Conservation (phyloP, 176 grass and related monocot species). For the Musa itinerans region DNA sequence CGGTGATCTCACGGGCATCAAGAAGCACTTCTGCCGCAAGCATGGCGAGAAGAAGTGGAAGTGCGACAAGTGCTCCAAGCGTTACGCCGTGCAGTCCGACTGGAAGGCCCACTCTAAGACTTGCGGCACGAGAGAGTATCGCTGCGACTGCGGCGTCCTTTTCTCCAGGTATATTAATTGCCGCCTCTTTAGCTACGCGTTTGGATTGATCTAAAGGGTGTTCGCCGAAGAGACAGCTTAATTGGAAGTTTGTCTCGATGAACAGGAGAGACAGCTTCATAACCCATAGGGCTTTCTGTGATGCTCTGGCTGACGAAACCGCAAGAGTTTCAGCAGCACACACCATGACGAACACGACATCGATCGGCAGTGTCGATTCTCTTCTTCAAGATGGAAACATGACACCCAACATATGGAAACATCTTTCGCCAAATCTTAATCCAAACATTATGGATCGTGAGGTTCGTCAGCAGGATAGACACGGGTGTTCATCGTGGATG, state of each 20-base stretch:
- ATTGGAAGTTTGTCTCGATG: too few relatives aligned
- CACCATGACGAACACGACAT: not conserved
- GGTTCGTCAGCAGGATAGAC: constrained; percentile 7
- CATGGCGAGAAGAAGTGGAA: constrained; percentile 99
- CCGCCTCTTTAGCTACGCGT: too few relatives aligned
- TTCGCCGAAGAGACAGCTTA: too few relatives aligned
- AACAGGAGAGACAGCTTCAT: constrained; percentile 78
- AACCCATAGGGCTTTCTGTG: constrained; percentile 86
- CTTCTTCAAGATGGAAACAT: constrained; percentile 25
- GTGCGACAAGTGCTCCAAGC: constrained; percentile 85
- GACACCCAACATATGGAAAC: constrained; percentile 28
- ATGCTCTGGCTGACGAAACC: constrained; percentile 73
- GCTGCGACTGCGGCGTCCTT: constrained; percentile 81
- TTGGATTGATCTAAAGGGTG: too few relatives aligned
- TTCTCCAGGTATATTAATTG: constrained; percentile 45
- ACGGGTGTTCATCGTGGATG: constrained; percentile 31
- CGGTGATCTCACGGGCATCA: constrained; percentile 89
- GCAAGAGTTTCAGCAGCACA: constrained; percentile 41
- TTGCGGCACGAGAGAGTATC: constrained; percentile 79
- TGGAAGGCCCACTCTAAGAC: constrained; percentile 96
- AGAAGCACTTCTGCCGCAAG: constrained; percentile 98
- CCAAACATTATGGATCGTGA: constrained; percentile 14
- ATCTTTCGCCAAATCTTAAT: constrained; percentile 17
- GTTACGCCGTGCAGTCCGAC: constrained; percentile 92
- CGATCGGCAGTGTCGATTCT: constrained; percentile 8